Base-by-base conservation (phyloP, 768 basidiomycete species). In the Lentinula detonsa region DNA sequence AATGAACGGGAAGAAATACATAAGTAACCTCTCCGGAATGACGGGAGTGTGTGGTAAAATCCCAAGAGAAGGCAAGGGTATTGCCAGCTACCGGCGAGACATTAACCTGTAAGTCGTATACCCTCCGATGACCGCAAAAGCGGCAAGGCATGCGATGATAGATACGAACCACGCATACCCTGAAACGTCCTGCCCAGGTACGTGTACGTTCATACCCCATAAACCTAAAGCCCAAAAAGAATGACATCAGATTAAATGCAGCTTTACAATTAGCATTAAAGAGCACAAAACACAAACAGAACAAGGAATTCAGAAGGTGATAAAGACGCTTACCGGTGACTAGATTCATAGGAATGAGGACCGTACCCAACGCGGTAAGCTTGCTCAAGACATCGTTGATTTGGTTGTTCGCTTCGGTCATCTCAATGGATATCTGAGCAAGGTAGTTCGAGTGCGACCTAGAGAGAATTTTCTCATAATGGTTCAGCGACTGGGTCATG, bases 401-500 rank as follows among this genome's bases (percentile, higher is more conserved):
- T 77, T 98, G 95, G 73, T 99, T 99, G 76, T 99, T 99, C 45
- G 97, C 97, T 68, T 98, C 95, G 39, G 94, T 96, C 96, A 98
- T 99, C 78, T 98, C 97, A 74, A 99, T 98, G 46, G 95, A 97
- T 67, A 99, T 99, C 69, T 98, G 97, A 1, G 97, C 97, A 55
- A 99, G 88, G 76, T 99, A 99, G 72, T 99, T 99, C 40, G 95
- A 98, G 74, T 99, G 97, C 43, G 96, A 98, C 43, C 97, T 88
- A 4, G 96, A 98, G 8, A 99, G 81, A 69, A 99, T 98, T 80
- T 98, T 99, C 72, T 99, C 97, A 78, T 98, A 99, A 75, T 98
- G 97, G 72, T 98, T 99, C 81, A 99, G 72, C 71, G 96, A 98
- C 75, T 99, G 97, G 2, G 97, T 99, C 95, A 98, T 98, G 21